Conservation (phyloP, 805 yeast genomes). For the Yamadazyma philogaea region DNA sequence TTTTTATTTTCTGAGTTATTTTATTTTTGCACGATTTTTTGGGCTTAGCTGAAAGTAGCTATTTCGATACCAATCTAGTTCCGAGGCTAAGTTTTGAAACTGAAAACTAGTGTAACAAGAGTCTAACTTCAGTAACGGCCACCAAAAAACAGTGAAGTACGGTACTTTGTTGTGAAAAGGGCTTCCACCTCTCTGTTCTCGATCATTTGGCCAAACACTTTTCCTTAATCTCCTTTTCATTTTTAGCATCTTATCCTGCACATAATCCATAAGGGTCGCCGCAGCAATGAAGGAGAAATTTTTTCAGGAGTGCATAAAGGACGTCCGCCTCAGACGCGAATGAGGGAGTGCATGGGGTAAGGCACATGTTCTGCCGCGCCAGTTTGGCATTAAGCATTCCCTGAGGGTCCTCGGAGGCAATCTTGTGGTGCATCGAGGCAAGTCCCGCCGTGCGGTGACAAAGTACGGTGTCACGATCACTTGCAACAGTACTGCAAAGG, state of each 20-base stretch:
- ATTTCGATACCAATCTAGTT: constrained; percentile 5
- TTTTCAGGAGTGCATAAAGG: neutral
- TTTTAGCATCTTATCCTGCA: constrained; percentile 2
- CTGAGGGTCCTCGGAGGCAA: neutral
- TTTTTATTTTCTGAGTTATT: neutral
- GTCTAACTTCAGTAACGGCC: too few relatives aligned
- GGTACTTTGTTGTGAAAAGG: neutral
- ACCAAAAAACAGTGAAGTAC: neutral
- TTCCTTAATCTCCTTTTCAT: constrained; percentile 4
- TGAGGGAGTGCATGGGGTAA: neutral
- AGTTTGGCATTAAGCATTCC: neutral
- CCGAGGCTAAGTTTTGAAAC: neutral
- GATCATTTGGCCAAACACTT: too few relatives aligned
- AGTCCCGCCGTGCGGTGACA: too few relatives aligned
- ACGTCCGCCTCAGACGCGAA: constrained; percentile 6
- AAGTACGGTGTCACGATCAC: too few relatives aligned
- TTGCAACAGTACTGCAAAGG: too few relatives aligned
- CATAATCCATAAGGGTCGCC: constrained; percentile 1
- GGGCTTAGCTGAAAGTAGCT: constrained; percentile 4
- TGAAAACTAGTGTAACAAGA: too few relatives aligned
- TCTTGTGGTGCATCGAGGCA: neutral
- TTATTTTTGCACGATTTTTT: constrained; percentile 7
- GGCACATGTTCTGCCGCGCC: constrained; percentile 1
- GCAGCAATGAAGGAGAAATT: constrained; percentile 2
- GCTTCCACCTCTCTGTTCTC: too few relatives aligned